A percentile compares a stretch with the other conserved stretches of the same genome.
phyloP scores from a whole-genome alignment of 768 basidiomycete genomes.

The Amanita fuliginea region DNA sequence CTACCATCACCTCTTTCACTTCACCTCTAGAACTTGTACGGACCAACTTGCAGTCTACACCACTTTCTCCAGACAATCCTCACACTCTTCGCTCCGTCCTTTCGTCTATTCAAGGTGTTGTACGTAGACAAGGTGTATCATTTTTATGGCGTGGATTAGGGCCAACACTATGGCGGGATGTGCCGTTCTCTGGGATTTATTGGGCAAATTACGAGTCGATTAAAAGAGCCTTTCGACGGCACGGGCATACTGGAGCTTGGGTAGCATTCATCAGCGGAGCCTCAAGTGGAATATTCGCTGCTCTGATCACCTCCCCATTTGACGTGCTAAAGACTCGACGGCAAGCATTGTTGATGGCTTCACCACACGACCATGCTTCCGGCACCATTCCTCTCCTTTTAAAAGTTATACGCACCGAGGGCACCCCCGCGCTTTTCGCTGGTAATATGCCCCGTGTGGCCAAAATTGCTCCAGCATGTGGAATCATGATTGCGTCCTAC shows the following conservation, averaged over 20 bases:
- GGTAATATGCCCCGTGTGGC: slow-evolving; percentile 82
- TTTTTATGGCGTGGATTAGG: slow-evolving; percentile 88
- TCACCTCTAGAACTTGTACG: slow-evolving; percentile 91
- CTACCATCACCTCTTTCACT: slow-evolving; percentile 61
- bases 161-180: slow-evolving; percentile 92
- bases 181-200: slow-evolving; percentile 94
- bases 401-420: slow-evolving; percentile 72
- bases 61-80: slow-evolving; percentile 54
- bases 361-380: slow-evolving; percentile 27
- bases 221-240: slow-evolving; percentile 50
- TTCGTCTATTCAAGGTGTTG: slow-evolving; percentile 44
- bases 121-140: slow-evolving; percentile 49
- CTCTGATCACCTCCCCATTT: slow-evolving; percentile 86
- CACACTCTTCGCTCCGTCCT: slow-evolving; percentile 74
- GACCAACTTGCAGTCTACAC: slow-evolving; percentile 88
- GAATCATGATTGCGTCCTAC: slow-evolving; percentile 95
- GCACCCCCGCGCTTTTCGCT: slow-evolving; percentile 65
- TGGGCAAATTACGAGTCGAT: slow-evolving; percentile 91
- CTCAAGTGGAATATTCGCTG: slow-evolving; percentile 75
- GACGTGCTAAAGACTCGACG: slow-evolving; percentile 94
- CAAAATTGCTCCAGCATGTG: slow-evolving; percentile 96
- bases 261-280: slow-evolving; percentile 89
- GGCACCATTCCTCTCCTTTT: slow-evolving; percentile 54
- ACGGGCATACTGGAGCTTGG: slow-evolving; percentile 44
- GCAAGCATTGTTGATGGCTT: slow-evolving; percentile 71